Conservation (phyloP, 2,329 filamentous ascomycete genomes). For the Rachicladosporium sp. region DNA sequence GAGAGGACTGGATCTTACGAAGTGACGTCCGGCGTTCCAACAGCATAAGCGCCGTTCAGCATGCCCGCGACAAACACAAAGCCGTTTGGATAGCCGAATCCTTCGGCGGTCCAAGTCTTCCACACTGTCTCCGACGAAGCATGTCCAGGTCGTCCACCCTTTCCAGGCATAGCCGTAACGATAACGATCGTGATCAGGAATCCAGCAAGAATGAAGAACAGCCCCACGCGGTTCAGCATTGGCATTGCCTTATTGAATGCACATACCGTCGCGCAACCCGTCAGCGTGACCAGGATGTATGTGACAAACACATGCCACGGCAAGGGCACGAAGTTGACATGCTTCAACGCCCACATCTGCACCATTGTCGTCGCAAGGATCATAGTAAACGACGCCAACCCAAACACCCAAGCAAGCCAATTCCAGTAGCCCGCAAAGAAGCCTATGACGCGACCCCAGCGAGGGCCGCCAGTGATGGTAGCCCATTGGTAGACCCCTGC, state of each 20-base stretch:
- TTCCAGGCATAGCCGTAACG: neutral
- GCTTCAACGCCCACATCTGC: slow-evolving; percentile 46
- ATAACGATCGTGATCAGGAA: slow-evolving; percentile 4
- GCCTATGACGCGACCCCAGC: slow-evolving; percentile 30
- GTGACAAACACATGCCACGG: slow-evolving; percentile 41
- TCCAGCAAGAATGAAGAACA: slow-evolving; percentile 6
- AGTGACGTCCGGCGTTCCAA: too few relatives aligned
- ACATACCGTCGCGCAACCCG: neutral
- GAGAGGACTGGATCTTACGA: neutral
- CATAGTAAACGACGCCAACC: slow-evolving; percentile 44
- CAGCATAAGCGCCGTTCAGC: neutral
- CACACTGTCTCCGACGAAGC: too few relatives aligned
- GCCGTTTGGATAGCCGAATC: too few relatives aligned
- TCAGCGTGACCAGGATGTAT: slow-evolving; percentile 1
- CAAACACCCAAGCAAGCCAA: slow-evolving; percentile 44
- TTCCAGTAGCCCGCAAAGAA: slow-evolving; percentile 37
- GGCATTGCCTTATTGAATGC: neutral
- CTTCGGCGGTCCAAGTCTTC: too few relatives aligned
- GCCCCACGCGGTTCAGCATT: slow-evolving; percentile 1
- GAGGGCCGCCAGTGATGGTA: slow-evolving; percentile 30
- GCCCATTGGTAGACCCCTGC: slow-evolving; percentile 37
- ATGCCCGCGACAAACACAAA: neutral
- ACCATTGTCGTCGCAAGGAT: slow-evolving; percentile 46
- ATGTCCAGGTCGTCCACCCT: too few relatives aligned
- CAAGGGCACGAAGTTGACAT: slow-evolving; percentile 36